These are phyloP conservation scores for Calonectria montana DNA, from an alignment of 2,329 filamentous ascomycete species.

Conservation along the genomic window DNA sequence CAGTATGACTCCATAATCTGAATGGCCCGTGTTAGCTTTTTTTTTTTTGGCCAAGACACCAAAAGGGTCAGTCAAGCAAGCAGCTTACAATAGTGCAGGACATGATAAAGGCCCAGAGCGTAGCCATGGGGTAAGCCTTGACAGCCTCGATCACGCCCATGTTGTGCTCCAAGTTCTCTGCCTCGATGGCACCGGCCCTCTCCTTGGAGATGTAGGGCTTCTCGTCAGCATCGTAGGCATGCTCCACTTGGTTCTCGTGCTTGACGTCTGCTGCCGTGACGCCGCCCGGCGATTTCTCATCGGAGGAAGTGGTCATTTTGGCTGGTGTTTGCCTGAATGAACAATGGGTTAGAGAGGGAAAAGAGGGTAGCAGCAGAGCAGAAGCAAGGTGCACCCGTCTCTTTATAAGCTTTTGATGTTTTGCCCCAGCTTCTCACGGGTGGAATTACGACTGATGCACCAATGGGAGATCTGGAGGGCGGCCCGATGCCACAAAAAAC, in stretches of 20 bases:
- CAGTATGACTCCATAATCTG: conserved; percentile 64
- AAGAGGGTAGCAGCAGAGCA: not conserved
- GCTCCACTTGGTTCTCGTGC: conserved; percentile 28
- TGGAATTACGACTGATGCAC: conserved; percentile 2
- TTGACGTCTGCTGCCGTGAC: conserved; percentile 29
- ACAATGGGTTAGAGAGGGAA: conserved; percentile 22
- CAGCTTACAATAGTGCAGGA: conserved; percentile 60
- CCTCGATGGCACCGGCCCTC: conserved; percentile 40
- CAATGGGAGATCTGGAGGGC: not conserved
- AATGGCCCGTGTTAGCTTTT: conserved; percentile 10
- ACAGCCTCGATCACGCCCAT: conserved; percentile 53
- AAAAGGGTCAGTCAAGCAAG: too few species aligned
- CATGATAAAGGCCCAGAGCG: conserved; percentile 61
- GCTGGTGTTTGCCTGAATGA: conserved; percentile 15
- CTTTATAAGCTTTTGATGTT: conserved; percentile 14
- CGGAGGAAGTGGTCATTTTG: conserved; percentile 32
- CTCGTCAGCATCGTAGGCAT: conserved; percentile 34
- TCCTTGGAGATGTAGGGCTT: conserved; percentile 27
- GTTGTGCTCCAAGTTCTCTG: conserved; percentile 56
- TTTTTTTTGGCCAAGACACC: not conserved
- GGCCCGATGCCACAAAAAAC: conserved; percentile 9
- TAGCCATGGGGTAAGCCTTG: conserved; percentile 56
- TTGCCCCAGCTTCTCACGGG: not conserved
- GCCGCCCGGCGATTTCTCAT: conserved; percentile 26
- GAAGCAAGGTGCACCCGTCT: conserved; percentile 11